Conservation (phyloP, 1,284 basidiomycete genomes). For the Uromyces viciae-fabae region DNA sequence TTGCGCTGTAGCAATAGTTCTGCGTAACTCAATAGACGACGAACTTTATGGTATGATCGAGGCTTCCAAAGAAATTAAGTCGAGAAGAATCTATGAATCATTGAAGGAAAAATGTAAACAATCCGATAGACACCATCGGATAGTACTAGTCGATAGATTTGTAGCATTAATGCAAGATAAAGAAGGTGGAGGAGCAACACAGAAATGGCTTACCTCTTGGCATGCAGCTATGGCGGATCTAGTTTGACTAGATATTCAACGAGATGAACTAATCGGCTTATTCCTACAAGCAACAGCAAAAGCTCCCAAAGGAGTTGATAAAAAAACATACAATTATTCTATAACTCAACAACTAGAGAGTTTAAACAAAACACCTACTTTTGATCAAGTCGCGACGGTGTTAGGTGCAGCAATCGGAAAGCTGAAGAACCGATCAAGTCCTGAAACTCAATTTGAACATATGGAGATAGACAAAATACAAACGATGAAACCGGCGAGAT, state of each 20-base stretch:
- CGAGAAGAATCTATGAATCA: background rate
- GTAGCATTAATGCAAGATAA: background rate
- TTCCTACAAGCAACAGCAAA: background rate
- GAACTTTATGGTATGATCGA: background rate
- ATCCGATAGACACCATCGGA: background rate
- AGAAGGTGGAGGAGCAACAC: background rate
- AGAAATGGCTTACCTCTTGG: background rate
- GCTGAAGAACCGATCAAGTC: background rate
- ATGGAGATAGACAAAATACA: too few relatives aligned
- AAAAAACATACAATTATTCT: background rate
- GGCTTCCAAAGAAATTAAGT: too few relatives aligned
- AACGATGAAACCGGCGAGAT: too few relatives aligned
- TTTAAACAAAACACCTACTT: background rate
- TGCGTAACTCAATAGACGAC: background rate
- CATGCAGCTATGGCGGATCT: background rate
- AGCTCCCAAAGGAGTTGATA: background rate
- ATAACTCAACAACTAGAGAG: background rate
- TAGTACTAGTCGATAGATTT: background rate
- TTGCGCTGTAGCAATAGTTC: background rate
- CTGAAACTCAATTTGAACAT: too few relatives aligned
- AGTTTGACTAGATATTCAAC: background rate
- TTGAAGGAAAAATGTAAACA: background rate
- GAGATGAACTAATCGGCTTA: background rate
- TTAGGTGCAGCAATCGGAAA: background rate
- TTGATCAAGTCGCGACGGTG: background rate